Conservation (phyloP, 176 grass and related monocot species). For the bread wheat (Triticum aestivum) region IWGSC_CS_RefSeq_v2.1 NC_057809.1:426538281-426538780, state of each 20-base stretch:
- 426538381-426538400: constrained; percentile 77
- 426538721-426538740: constrained; percentile 91
- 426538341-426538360: constrained; percentile 67
- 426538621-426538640: constrained; percentile 87
- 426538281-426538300: constrained; percentile 81
- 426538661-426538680: constrained; percentile 86
- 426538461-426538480: constrained; percentile 84
- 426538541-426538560: constrained; percentile 73
- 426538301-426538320: constrained; percentile 78
- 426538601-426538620: constrained; percentile 85
- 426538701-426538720: constrained; percentile 83
- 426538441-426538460: constrained; percentile 76
- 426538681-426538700: constrained; percentile 86
- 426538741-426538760: constrained; percentile 91
- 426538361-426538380: constrained; percentile 70
- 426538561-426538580: constrained; percentile 92
- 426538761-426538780: constrained; percentile 80
- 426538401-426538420: constrained; percentile 56
- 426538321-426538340: constrained; percentile 78
- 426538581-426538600: constrained; percentile 90
- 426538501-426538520: constrained; percentile 89
- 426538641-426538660: constrained; percentile 87
- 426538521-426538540: constrained; percentile 95
- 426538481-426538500: constrained; percentile 85
- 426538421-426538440: constrained; percentile 56